Base-by-base conservation (phyloP, 129 eudicot species). In the Escallonia herrerae region DNA sequence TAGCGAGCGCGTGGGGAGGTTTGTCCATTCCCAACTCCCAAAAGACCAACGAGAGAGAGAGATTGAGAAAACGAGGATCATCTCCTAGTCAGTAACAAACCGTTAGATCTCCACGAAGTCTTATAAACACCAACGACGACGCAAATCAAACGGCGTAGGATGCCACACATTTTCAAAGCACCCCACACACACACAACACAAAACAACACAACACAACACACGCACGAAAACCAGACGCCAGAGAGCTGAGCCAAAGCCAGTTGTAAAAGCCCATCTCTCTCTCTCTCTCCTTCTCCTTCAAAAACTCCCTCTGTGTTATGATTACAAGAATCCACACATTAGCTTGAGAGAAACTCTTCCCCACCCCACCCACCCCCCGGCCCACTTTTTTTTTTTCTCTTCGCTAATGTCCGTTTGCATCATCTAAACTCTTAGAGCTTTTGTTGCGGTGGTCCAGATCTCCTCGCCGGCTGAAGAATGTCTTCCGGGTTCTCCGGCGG, bases 401-500 rank as follows among this genome's bases (percentile, higher is more conserved):
- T 51, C 43, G 40, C 54, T 67, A 53, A 50, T 12, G 3, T 22
- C 14, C 42, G 8, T 42, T 46, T 12, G 3, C 45, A 60, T 67
- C 43, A 2, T 33, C 40, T 60, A 46, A 53, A 68, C 13, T 22
- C 4, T n/a, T 40, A 46, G 56, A 63, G 12, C n/a, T 5, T 13
- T 22, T 15, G 56, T 46, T 56, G 56, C 0, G 13, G 41, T 12
- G 33, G 4, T 12, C 12, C 33, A 4, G 15, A 54, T 47, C 8
- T 13, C 3, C 44, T 68, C 54, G 5, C 53, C 57, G 51, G 47
- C 68, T 53, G 33, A 22, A 63, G 60, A 66, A 87, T 87, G 95
- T 71, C 95, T 52, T 79, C 95, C 8, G 83, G 85, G 0, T 83
- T 73, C 55, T 71, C 87, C 80, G 86, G 95, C 22, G 74, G 77